Percentiles rank a stretch among this genome's conserved stretches.
Evolutionary conservation across 2,329 filamentous ascomycete species (phyloP).

Genomic region (Colletotrichum cuscutae): DNA sequence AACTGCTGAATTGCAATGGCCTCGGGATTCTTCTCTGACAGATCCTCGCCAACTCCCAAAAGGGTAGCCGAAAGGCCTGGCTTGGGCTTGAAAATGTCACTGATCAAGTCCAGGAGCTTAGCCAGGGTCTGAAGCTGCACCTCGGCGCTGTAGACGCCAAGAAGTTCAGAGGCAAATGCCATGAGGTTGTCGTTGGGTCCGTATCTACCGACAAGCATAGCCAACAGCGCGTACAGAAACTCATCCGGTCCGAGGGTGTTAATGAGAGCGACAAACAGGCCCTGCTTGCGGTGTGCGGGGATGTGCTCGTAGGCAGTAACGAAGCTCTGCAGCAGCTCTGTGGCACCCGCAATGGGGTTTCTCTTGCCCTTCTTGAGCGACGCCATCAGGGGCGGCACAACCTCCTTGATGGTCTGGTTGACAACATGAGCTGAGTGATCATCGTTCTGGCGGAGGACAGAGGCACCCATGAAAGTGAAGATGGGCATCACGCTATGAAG

Average conservation of each 20-base stretch:
- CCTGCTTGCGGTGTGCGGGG: slow-evolving; percentile 83
- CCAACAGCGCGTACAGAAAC: slow-evolving; percentile 86
- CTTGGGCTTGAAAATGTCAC: slow-evolving; percentile 80
- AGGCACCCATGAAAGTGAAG: slow-evolving; percentile 97
- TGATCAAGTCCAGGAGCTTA: slow-evolving; percentile 79
- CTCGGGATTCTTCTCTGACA: slow-evolving; percentile 50
- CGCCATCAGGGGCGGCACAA: slow-evolving; percentile 89
- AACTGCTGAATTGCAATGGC: slow-evolving; percentile 63
- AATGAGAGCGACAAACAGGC: slow-evolving; percentile 85
- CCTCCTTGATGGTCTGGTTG: slow-evolving; percentile 92
- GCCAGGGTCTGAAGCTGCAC: slow-evolving; percentile 83
- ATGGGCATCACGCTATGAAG: slow-evolving; percentile 99
- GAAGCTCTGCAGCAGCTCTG: slow-evolving; percentile 94
- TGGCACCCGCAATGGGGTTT: slow-evolving; percentile 81
- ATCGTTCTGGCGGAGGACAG: slow-evolving; percentile 90
- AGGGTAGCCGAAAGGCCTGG: slow-evolving; percentile 78
- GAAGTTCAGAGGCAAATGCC: slow-evolving; percentile 79
- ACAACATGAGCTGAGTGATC: slow-evolving; percentile 98
- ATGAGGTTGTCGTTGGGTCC: slow-evolving; percentile 78
- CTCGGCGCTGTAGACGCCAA: slow-evolving; percentile 76
- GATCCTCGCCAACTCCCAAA: slow-evolving; percentile 66
- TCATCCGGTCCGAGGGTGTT: slow-evolving; percentile 87
- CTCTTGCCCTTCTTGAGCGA: slow-evolving; percentile 86
- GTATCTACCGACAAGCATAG: slow-evolving; percentile 92
- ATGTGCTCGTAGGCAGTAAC: slow-evolving; percentile 97